Base-by-base conservation (phyloP, 148 eudicot species). In the Tetragonia tetragonoides region DNA sequence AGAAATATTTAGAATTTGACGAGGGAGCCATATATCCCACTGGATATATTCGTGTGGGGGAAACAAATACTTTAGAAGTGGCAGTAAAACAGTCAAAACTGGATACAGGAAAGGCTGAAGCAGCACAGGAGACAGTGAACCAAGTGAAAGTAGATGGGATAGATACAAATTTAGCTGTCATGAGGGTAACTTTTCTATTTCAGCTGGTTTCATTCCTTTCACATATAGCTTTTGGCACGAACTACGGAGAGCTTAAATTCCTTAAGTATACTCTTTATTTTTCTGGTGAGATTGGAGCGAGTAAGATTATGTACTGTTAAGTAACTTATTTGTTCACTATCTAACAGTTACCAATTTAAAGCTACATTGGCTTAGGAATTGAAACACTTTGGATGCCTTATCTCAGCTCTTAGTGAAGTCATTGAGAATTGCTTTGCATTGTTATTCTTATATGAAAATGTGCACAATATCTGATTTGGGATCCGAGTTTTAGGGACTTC, bases 61-160 rank as follows among this genome's bases (percentile, higher is more conserved):
- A 90, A 79, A 69, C 66, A 75, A 83, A 89, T 86, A 87, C 88
- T 46, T 81, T 91, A 71, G 98, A 93, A 87, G 71, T 77, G 51
- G 90, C 85, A 20, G 93, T 93, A 64, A 87, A 88, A 66, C 88
- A 87, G 73, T 89, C 88, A 34, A 88, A 86, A 84, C 72, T 80
- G 75, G 86, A 88, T 70, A 83, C 87, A 7, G 92, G 90, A 75
- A 90, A 84, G 83, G 91, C 92, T 79, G 92, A 86, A 85, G 94
- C 94, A 79, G 98, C 97, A 71, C 90, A 90, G 79, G 89, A 87
- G 76, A 90, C 97, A 68, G 91, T 91, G 56, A 88, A 91, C 79
- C 91, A 91, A 85, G 92, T 91, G 72, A 93, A 91, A 91, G 94
- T 91, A 61, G 98, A 93, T 66, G 98, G 97, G 47, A 91, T 93